Base-by-base conservation (phyloP, 805 yeast genomes). In the Clavispora santaluciae region DNA sequence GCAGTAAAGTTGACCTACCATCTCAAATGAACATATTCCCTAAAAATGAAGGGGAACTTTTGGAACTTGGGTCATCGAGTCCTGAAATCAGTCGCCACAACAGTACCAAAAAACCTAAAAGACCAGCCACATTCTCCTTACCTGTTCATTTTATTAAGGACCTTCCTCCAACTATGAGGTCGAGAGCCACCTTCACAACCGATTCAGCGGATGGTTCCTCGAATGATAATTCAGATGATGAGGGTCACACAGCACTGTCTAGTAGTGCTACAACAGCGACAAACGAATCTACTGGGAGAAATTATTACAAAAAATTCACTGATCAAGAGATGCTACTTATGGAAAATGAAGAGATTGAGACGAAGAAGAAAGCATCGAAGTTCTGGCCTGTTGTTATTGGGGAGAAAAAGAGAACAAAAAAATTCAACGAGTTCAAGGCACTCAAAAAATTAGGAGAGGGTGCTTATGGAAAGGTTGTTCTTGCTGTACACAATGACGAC, bases 391-490 rank as follows among this genome's bases (percentile, higher is more conserved):
- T 43, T 17, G 70, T 66, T 22, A 71, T 72, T 12, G 97, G 97
- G 2, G 66, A 72, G 5, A 68, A 70, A 41, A 76, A 93, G 54
- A 74, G 96, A 40, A 79, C 75, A 16, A 86, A 86, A 57, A 77
- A 79, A 45, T 75, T 87, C 47, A 59, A 73, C 0, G 95, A 89
- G 57, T 93, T 87, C 53, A 62, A 66, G 1, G 75, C 86, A 1
- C 35, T 88, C 33, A 84, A 86, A 57, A 78, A 81, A 46, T 78
- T 93, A 80, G 99, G 99, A 1, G 91, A 86, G 60, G 99, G 99
- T 28, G 96, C 98, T 0, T 93, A 93, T 56, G 99, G 99, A 10
- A 86, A 87, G 56, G 99, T 93, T 15, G 83, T 87, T 20, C 71
- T 87, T 18, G 93, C 86, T 4, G 76, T 76, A 58, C 85, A 83